Conservation (phyloP, 305 asterid genomes). For the Fraxinus baroniana region DNA sequence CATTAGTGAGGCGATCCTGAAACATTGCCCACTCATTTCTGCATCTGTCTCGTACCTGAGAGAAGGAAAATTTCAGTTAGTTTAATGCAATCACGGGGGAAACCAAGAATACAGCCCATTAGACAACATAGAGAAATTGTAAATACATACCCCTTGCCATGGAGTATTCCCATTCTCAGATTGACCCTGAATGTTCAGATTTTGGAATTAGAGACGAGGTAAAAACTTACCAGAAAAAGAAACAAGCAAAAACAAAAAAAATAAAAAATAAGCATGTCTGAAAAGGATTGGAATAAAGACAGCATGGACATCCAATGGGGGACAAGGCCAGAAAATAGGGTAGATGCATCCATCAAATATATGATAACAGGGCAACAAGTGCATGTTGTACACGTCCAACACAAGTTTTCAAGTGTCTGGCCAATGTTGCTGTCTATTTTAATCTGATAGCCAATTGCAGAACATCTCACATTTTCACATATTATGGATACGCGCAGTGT, state of each 20-base stretch:
- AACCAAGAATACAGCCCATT: neutral
- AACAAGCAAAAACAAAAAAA: neutral
- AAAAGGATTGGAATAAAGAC: neutral
- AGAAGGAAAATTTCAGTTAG: constrained; percentile 3
- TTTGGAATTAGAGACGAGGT: constrained; percentile 6
- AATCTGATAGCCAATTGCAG: neutral
- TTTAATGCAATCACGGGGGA: neutral
- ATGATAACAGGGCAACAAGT: neutral
- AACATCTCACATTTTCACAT: neutral
- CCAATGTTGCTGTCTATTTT: neutral
- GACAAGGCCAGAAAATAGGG: neutral
- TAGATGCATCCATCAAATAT: neutral
- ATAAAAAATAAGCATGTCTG: neutral
- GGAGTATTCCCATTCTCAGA: constrained; percentile 85
- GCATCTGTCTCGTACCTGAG: constrained; percentile 72
- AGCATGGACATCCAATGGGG: neutral
- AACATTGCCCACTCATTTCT: constrained; percentile 72
- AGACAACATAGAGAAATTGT: constrained; percentile 15
- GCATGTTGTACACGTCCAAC: neutral
- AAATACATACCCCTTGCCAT: constrained; percentile 89
- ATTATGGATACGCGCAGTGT: neutral
- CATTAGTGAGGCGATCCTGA: constrained; percentile 71
- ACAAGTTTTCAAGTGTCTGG: neutral
- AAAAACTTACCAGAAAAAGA: constrained; percentile 6
- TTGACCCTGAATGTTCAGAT: constrained; percentile 61